Percentiles rank a stretch among this genome's conserved stretches.
These are phyloP conservation scores for Trichoderma sp. DNA, from an alignment of 2,329 filamentous ascomycete species.

Conservation along the genomic window DNA sequence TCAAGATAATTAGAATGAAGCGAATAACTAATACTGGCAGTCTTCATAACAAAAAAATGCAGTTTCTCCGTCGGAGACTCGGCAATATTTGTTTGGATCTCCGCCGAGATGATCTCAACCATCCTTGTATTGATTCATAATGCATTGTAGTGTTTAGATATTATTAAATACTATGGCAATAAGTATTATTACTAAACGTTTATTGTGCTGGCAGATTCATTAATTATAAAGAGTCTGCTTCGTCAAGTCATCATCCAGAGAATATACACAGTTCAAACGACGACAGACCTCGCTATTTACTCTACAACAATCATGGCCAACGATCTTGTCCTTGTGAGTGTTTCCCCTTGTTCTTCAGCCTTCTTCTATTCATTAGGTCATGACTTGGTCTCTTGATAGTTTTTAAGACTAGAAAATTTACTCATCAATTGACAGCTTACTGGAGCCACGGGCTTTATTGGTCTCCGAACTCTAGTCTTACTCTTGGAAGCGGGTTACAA, in stretches of 20 bases:
- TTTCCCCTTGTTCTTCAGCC: neutral
- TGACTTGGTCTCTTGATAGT: neutral
- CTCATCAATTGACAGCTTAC: conserved; percentile 28
- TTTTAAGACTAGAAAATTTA: neutral
- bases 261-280: neutral
- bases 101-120: neutral
- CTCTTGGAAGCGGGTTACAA: conserved; percentile 33
- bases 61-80: neutral
- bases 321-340: conserved; percentile 20
- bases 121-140: neutral
- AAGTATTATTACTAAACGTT: neutral
- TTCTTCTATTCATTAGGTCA: neutral
- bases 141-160: neutral
- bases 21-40: neutral
- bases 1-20: neutral
- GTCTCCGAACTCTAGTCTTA: conserved; percentile 33
- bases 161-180: neutral
- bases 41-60: neutral
- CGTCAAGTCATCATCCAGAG: neutral
- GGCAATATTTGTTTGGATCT: neutral
- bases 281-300: neutral
- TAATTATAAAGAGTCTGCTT: neutral
- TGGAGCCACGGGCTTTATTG: conserved; percentile 36
- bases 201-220: neutral
- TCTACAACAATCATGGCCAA: neutral